Evolutionary conservation across 2,329 filamentous ascomycete genomes (phyloP).

Genomic region (Hyphodiscus sp.): DNA sequence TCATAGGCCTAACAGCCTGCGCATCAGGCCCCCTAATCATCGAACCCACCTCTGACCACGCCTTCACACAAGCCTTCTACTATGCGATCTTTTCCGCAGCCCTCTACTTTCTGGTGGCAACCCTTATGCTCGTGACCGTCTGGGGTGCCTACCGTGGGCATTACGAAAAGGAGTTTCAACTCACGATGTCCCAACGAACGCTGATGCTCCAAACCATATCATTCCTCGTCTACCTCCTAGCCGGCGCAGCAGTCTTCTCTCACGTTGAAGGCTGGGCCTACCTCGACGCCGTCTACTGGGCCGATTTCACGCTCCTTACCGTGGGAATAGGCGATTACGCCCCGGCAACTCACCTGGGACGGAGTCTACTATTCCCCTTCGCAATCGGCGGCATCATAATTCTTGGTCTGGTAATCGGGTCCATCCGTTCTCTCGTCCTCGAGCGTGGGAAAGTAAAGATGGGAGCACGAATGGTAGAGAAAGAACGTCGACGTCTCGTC

Average conservation of each 20-base stretch:
- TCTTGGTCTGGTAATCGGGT: constrained; percentile 75
- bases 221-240: constrained; percentile 72
- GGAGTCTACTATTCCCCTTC: constrained; percentile 74
- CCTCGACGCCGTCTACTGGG: constrained; percentile 74
- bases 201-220: constrained; percentile 86
- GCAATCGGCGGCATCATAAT: constrained; percentile 79
- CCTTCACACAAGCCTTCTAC: constrained; percentile 77
- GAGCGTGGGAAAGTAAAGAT: constrained; percentile 50
- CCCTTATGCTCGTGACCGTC: constrained; percentile 73
- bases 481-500: constrained; percentile 45
- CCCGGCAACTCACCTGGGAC: constrained; percentile 46
- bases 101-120: constrained; percentile 73
- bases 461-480: constrained; percentile 53
- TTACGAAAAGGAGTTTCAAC: constrained; percentile 70
- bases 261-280: constrained; percentile 68
- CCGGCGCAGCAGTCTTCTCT: constrained; percentile 71
- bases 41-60: constrained; percentile 45
- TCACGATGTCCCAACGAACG: constrained; percentile 76
- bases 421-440: constrained; percentile 61
- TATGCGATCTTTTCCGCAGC: constrained; percentile 72
- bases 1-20: constrained; percentile 60
- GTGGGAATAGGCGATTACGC: constrained; percentile 55
- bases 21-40: constrained; percentile 50
- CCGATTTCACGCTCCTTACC: constrained; percentile 63
- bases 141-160: constrained; percentile 63